Percentiles rank a stretch among this genome's conserved stretches.
Evolutionary conservation across 2,329 filamentous ascomycete genomes (phyloP).

Genomic region (Chaetomiaceae sp.): DNA sequence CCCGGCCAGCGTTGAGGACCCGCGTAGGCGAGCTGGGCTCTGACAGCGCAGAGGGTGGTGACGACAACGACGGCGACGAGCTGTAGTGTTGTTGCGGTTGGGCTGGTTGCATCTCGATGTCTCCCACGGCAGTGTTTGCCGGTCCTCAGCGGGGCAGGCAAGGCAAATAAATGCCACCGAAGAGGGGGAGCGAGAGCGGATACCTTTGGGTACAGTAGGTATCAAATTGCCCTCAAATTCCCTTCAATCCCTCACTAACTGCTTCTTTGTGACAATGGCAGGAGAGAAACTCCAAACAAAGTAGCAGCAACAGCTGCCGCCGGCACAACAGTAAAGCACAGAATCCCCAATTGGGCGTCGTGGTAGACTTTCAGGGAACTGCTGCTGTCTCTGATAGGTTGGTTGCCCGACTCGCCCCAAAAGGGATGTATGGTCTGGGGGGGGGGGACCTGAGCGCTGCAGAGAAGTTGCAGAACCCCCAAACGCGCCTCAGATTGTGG

Average conservation of each 20-base stretch:
- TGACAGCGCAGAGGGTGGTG: constrained; percentile 48
- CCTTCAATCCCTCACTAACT: background rate
- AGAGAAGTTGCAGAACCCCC: constrained; percentile 4
- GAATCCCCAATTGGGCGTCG: background rate
- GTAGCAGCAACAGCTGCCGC: background rate
- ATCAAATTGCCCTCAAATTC: background rate
- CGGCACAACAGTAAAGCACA: background rate
- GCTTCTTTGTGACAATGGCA: background rate
- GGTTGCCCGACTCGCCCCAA: constrained; percentile 2
- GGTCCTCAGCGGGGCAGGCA: constrained; percentile 18
- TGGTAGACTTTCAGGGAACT: background rate
- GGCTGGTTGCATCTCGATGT: constrained; percentile 32
- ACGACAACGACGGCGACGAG: constrained; percentile 49
- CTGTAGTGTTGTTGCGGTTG: constrained; percentile 34
- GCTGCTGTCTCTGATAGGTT: constrained; percentile 12
- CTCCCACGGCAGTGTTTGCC: constrained; percentile 16
- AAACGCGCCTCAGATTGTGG: too few species aligned
- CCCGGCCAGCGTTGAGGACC: constrained; percentile 30
- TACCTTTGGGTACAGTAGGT: background rate
- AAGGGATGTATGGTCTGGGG: too few species aligned
- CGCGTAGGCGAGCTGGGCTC: constrained; percentile 45
- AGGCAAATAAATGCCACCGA: background rate
- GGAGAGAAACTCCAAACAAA: constrained; percentile 1
- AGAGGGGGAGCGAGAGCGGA: background rate
- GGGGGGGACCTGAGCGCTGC: background rate